These are phyloP conservation scores for Cercospora sp. DNA, from an alignment of 2,329 filamentous ascomycete species.

Conservation along the genomic window DNA sequence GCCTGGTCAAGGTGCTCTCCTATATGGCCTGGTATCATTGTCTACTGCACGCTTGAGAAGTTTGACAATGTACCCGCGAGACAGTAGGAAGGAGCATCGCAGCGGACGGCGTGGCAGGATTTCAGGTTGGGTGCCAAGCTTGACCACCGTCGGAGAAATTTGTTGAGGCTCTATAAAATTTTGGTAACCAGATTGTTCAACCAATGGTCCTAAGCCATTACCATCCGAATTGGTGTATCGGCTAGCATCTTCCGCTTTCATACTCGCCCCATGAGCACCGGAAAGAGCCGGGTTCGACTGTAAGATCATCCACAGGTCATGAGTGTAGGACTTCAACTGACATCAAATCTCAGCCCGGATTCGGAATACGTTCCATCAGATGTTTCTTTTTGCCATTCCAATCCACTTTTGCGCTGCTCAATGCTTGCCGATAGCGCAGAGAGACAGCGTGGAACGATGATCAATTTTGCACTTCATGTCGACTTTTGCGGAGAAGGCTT, in stretches of 20 bases:
- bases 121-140: not conserved
- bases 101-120: too few relatives aligned
- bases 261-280: not conserved
- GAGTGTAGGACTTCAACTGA: too few relatives aligned
- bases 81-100: not conserved
- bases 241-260: constrained; percentile 6
- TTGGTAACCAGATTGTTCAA: not conserved
- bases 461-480: not conserved
- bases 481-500: too few relatives aligned
- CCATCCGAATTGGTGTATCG: not conserved
- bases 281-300: constrained; percentile 5
- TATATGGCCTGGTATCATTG: not conserved
- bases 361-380: not conserved
- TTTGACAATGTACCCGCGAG: not conserved
- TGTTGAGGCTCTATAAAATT: not conserved
- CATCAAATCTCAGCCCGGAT: not conserved
- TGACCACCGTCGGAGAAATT: not conserved
- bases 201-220: not conserved
- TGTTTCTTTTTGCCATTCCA: not conserved
- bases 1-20: not conserved
- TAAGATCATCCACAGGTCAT: too few relatives aligned
- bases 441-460: not conserved
- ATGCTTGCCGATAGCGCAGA: too few relatives aligned
- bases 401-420: not conserved
- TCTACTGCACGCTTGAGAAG: not conserved